phyloP scores from a whole-genome alignment of 2,329 filamentous ascomycete genomes.

The Colletotrichum sojae region DNA sequence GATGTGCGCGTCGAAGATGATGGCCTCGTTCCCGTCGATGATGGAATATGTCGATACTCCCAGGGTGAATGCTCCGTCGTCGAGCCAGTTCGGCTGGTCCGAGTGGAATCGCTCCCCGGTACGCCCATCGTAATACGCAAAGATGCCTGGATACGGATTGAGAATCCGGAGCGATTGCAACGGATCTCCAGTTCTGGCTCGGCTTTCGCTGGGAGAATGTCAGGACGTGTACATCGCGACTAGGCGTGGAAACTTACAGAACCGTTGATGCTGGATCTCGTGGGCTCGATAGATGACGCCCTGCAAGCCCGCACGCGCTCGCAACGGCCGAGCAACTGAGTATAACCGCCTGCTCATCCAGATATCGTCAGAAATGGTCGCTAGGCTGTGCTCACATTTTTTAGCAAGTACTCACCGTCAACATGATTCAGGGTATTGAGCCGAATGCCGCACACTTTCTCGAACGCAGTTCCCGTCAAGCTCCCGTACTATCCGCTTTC shows the following conservation, averaged over 20 bases:
- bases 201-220: neutral
- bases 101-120: constrained; percentile 40
- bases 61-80: constrained; percentile 40
- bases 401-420: neutral
- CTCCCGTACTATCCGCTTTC: neutral
- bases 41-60: constrained; percentile 40
- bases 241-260: neutral
- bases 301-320: constrained; percentile 27
- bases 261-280: neutral
- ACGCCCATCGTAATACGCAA: constrained; percentile 41
- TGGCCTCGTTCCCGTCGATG: constrained; percentile 38
- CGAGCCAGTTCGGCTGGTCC: constrained; percentile 41
- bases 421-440: neutral
- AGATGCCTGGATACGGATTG: constrained; percentile 37
- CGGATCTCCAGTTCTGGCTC: constrained; percentile 32
- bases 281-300: neutral
- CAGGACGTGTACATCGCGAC: neutral
- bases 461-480: neutral
- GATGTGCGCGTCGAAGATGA: constrained; percentile 40
- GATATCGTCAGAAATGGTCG: too few relatives aligned
- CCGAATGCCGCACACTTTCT: neutral
- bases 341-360: neutral
- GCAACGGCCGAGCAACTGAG: constrained; percentile 6
- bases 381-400: too few relatives aligned
- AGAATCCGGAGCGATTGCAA: constrained; percentile 33